A percentile compares a stretch with the other conserved stretches of the same genome.
Evolutionary conservation across 352 stramenopile genomes (phyloP).

Genomic region (Globisporangium spiculum): DNA sequence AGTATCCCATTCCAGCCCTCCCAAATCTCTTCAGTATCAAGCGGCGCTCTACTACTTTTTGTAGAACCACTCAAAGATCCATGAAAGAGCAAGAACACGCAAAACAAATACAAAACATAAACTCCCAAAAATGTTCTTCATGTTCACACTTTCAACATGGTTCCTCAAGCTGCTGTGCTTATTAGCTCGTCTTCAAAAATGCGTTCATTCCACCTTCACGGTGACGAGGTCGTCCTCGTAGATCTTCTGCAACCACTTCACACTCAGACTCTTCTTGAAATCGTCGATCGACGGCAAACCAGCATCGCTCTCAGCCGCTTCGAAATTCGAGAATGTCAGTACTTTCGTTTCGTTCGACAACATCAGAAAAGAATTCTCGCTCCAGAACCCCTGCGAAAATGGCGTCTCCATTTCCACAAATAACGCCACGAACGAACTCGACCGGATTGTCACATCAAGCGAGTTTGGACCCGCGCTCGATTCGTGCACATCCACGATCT

Average conservation of each 20-base stretch:
- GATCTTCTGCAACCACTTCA: slow-evolving; percentile 79
- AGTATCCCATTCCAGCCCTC: no score
- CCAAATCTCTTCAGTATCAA: no score
- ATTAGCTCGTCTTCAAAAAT: background rate
- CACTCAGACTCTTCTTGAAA: slow-evolving; percentile 36
- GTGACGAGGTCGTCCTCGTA: slow-evolving; percentile 27
- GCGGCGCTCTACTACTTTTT: no score
- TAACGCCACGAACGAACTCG: slow-evolving; percentile 56
- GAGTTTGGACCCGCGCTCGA: background rate
- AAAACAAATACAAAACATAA: slow-evolving; percentile 20
- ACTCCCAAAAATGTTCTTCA: slow-evolving; percentile 4
- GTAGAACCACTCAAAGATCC: slow-evolving; percentile 1
- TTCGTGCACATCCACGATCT: slow-evolving; percentile 15
- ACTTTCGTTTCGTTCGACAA: slow-evolving; percentile 50
- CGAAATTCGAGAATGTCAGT: slow-evolving; percentile 42
- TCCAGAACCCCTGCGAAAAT: slow-evolving; percentile 59
- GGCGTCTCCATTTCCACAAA: slow-evolving; percentile 70
- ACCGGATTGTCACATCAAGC: slow-evolving; percentile 48
- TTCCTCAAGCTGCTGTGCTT: background rate
- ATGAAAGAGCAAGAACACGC: slow-evolving; percentile 11
- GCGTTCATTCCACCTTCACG: background rate
- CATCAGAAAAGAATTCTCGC: slow-evolving; percentile 72
- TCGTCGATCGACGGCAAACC: slow-evolving; percentile 22
- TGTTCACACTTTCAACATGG: slow-evolving; percentile 6
- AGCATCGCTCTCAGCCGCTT: slow-evolving; percentile 4